Conservation (phyloP, 1,284 basidiomycete genomes). For the Ustilago xerochloae region DNA sequence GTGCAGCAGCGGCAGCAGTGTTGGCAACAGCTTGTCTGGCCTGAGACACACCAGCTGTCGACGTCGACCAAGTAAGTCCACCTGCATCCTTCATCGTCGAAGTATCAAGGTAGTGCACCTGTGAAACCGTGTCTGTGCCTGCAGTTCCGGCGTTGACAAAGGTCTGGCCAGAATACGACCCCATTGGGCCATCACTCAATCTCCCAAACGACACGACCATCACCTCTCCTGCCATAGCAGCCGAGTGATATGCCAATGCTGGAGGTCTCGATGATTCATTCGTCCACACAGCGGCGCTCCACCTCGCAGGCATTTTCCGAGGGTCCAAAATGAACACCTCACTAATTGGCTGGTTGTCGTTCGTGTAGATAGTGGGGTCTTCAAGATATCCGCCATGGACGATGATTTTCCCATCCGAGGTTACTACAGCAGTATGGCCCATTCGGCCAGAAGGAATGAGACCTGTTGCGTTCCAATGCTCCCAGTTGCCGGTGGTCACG, state of each 20-base stretch:
- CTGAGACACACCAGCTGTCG: constrained; percentile 13
- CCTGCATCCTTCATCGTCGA: constrained; percentile 22
- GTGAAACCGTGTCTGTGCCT: background rate
- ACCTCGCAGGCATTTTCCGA: constrained; percentile 46
- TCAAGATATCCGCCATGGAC: constrained; percentile 66
- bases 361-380: constrained; percentile 16
- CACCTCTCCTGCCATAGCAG: constrained; percentile 56
- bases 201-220: constrained; percentile 66
- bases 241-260: constrained; percentile 65
- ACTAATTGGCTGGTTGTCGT: constrained; percentile 41
- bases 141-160: background rate
- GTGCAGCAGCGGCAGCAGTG: background rate
- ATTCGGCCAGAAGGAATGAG: constrained; percentile 61
- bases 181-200: constrained; percentile 3
- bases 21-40: constrained; percentile 28
- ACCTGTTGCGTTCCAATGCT: constrained; percentile 45
- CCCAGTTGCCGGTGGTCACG: constrained; percentile 53
- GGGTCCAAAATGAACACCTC: constrained; percentile 61
- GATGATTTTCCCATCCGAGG: constrained; percentile 60
- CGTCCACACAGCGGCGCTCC: constrained; percentile 34
- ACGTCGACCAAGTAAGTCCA: constrained; percentile 39
- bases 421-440: constrained; percentile 63
- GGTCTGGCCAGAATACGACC: constrained; percentile 12
- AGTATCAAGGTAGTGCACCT: constrained; percentile 28
- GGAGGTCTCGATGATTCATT: constrained; percentile 36